Evolutionary conservation across 2,329 filamentous ascomycete genomes (phyloP), one percentile per base, ranked within the genome.

Genomic region (Arthrobotrys musiformis): DNA sequence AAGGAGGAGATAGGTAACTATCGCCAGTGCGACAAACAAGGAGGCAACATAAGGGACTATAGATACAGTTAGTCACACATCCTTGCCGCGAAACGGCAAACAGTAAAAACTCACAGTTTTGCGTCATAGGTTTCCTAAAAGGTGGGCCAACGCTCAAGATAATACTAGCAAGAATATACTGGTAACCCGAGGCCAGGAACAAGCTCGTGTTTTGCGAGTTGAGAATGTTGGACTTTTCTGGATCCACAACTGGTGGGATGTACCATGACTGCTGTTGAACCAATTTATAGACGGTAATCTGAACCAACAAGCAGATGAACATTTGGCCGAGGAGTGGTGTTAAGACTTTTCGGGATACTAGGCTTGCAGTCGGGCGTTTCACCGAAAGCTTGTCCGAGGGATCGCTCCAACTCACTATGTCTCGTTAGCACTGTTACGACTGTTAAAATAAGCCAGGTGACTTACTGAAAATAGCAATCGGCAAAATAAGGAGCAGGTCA

Each of bases 161-260:
- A 42, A 98, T 87, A 2, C 93, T 95, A 0, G 93, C 92, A 22
- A 97, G 87, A 40, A 97, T 96, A 83, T 99, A 99, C 83, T 98
- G 94, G 81, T 94, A 98, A 83, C 93, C 97, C 1, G 92, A 96
- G 4, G 94, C 86, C 30, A 98, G 85, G 85, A 99, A 99, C 0
- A 99, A 85, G 0, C 92, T 90, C 0, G 94, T 97, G 81, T 99
- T 98, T 81, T 98, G 92, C 8, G 93, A 97, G 83, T 98, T 98
- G 81, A 91, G 88, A 64, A 94, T 91, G 82, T 95, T 97, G 24
- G 92, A 91, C 81, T 95, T 91, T 30, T 97, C 88, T 26, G 88
- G 89, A 81, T 93, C 88, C 26, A 97, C 83, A 69, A 90, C 86
- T 0, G 95, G 95, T 15, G 94, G 93, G 63, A 91, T 89, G 82